Conservation (phyloP, 2,329 filamentous ascomycete species). For the Ophiostoma angusticollis region DNA sequence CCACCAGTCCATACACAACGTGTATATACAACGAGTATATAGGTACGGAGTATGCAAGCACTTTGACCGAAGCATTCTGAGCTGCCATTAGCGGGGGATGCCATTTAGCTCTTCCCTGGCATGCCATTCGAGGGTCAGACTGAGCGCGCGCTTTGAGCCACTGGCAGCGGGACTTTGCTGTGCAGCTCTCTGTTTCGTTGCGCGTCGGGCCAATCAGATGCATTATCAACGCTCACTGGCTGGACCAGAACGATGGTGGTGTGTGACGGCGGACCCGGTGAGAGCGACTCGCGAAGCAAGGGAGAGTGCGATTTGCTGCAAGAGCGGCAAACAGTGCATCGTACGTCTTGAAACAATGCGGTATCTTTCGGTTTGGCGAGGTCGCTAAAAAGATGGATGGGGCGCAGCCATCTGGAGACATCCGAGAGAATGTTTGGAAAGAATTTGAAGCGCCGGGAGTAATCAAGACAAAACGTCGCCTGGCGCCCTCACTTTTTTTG, state of each 20-base stretch:
- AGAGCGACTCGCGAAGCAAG: neutral
- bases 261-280: neutral
- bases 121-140: too few relatives aligned
- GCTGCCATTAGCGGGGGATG: neutral
- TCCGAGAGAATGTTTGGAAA: too few relatives aligned
- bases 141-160: constrained; percentile 8
- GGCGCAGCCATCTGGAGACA: too few relatives aligned
- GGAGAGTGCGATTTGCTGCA: neutral
- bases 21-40: neutral
- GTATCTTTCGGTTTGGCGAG: neutral
- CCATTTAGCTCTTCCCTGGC: too few relatives aligned
- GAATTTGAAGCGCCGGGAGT: too few relatives aligned
- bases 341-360: constrained; percentile 6
- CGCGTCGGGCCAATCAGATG: constrained; percentile 3
- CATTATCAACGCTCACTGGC: constrained; percentile 1
- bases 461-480: too few relatives aligned
- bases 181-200: constrained; percentile 1
- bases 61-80: constrained; percentile 4
- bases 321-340: constrained; percentile 6
- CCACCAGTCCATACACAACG: too few relatives aligned
- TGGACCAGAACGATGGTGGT: constrained; percentile 2
- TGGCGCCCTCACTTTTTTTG: too few relatives aligned
- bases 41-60: constrained; percentile 3
- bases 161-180: neutral
- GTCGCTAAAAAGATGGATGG: too few relatives aligned